These are phyloP conservation scores for Trichoderma endophyticum DNA, from an alignment of 2,329 filamentous ascomycete genomes.

Conservation along the genomic window DNA sequence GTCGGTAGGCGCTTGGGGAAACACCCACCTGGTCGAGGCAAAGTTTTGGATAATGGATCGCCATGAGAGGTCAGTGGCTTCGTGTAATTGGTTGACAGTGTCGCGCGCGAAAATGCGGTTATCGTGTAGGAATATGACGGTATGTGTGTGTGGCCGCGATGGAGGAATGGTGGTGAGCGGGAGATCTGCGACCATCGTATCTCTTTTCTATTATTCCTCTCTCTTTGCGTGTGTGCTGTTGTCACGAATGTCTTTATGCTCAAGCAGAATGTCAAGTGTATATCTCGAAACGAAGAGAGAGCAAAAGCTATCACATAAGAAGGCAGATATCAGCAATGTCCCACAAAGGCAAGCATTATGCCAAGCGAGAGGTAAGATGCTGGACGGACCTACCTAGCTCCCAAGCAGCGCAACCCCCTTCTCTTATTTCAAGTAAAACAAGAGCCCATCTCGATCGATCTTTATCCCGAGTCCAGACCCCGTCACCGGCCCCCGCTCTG, in stretches of 20 bases:
- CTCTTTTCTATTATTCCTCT: background rate
- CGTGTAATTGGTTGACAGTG: background rate
- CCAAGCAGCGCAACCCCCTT: background rate
- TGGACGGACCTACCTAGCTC: background rate
- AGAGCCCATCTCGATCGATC: background rate
- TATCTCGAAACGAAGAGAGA: background rate
- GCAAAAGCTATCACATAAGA: background rate
- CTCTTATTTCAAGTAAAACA: background rate
- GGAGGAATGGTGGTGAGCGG: slow-evolving; percentile 12
- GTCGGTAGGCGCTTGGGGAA: slow-evolving; percentile 13
- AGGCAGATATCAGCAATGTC: background rate
- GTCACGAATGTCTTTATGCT: background rate
- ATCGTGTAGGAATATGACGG: slow-evolving; percentile 12
- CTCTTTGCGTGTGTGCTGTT: background rate
- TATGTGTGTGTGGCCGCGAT: slow-evolving; percentile 8
- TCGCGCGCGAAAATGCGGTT: background rate
- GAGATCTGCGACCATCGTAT: slow-evolving; percentile 11
- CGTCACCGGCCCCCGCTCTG: background rate
- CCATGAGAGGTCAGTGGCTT: slow-evolving; percentile 7
- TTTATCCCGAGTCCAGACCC: slow-evolving; percentile 2
- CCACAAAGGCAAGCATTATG: background rate
- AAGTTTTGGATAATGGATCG: slow-evolving; percentile 15
- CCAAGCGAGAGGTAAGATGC: background rate
- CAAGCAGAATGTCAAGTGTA: background rate
- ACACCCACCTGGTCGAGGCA: slow-evolving; percentile 15